Base-by-base conservation (phyloP, 2,329 filamentous ascomycete genomes). In the Fusarium austroafricanum region DNA sequence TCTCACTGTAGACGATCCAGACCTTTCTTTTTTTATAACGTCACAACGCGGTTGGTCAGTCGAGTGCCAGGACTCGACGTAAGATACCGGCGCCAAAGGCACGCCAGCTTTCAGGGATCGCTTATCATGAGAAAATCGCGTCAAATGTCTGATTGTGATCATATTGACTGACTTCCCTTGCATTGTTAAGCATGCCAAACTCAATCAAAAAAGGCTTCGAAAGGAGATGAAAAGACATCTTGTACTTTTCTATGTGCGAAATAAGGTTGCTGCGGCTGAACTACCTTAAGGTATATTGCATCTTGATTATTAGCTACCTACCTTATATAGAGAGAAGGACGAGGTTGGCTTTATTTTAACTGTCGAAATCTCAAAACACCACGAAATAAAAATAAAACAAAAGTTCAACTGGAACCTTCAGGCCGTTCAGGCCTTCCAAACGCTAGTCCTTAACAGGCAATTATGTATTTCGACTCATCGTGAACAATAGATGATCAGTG, bases 1-100 rank as follows among this genome's bases (percentile, higher is more conserved):
- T 18, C 26, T 46, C 18, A 68, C 65, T 69, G 65, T 68, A 17
- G 14, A 17, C 21, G 57, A 64, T 57, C 65, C 50, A 67, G 49
- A 26, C 15, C 38, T 28, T 44, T 37, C 11, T 31, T 45, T 29
- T 35, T 29, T 18, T 11, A 10, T 20, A 9, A 10, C 18, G 12
- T 31, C 29, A 18, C 14, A 20, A 10, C 17, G 14, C 17, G 21
- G 20, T 50, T 40, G 33, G 14, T 17, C 10, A 21, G 14, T 17
- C 6, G 6, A 47, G 33, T 26, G 21, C 56, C 38, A 33, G 29
- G 56, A 55, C 42, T 49, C n/a, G 38, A 35, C 23, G 21, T 49
- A 40, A 33, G 35, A 55, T 35, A 33, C 21, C 23, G 17, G 26
- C 42, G 9, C 18, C 38, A 20, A 12, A 44, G 14, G 17, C 31